Evolutionary conservation across 2,329 filamentous ascomycete species (phyloP).

Genomic region (Pseudovirgaria hyperparasitica): DNA sequence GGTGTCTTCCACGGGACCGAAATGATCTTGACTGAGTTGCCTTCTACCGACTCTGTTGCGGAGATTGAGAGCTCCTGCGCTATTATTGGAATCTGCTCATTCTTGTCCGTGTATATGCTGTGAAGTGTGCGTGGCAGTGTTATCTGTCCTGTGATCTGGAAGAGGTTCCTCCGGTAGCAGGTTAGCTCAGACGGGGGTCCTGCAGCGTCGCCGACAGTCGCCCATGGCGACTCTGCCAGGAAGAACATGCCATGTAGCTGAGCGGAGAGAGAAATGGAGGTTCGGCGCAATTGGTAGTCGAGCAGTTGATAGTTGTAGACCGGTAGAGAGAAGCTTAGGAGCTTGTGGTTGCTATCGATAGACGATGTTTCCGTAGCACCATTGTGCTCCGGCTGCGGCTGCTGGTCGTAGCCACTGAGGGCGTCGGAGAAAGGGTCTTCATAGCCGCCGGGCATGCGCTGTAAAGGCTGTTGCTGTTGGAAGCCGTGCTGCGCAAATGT

Average conservation of each 20-base stretch:
- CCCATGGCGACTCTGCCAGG: conserved; percentile 64
- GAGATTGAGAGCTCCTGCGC: conserved; percentile 80
- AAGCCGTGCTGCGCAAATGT: conserved; percentile 31
- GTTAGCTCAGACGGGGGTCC: conserved; percentile 66
- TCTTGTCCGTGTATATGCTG: conserved; percentile 71
- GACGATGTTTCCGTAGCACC: conserved; percentile 38
- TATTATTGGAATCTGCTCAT: conserved; percentile 70
- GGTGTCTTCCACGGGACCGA: conserved; percentile 98
- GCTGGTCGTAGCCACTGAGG: conserved; percentile 35
- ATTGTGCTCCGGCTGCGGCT: conserved; percentile 32
- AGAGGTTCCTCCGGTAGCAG: conserved; percentile 89
- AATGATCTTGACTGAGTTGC: conserved; percentile 82
- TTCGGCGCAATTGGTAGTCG: conserved; percentile 51
- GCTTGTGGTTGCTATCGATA: conserved; percentile 50
- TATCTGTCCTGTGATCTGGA: conserved; percentile 86
- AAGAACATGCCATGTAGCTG: conserved; percentile 87
- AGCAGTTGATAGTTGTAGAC: conserved; percentile 44
- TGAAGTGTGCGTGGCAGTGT: conserved; percentile 67
- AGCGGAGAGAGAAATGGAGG: conserved; percentile 54
- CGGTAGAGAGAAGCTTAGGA: conserved; percentile 38
- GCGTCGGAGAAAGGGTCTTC: conserved; percentile 40
- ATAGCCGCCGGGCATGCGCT: conserved; percentile 37
- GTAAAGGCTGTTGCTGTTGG: conserved; percentile 28
- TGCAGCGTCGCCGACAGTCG: conserved; percentile 40
- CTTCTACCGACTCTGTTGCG: conserved; percentile 88